phyloP scores from a whole-genome alignment of 257 asterid genomes.

The Nicotiana tabacum region DNA sequence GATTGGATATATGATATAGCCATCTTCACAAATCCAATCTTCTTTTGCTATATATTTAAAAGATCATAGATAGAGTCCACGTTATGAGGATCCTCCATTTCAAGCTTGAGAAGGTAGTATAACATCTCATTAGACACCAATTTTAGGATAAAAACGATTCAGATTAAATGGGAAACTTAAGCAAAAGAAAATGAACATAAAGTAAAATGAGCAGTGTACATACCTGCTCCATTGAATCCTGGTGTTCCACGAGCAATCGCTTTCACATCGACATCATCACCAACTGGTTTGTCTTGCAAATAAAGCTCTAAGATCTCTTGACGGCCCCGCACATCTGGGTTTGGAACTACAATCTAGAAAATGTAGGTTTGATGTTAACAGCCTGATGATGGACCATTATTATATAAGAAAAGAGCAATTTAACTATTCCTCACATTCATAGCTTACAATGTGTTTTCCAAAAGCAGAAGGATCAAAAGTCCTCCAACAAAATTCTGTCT shows the following conservation, averaged over 20 bases:
- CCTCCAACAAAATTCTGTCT: not conserved
- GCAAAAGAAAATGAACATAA: not conserved
- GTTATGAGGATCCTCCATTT: not conserved
- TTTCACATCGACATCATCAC: conserved; percentile 74
- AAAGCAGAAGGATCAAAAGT: not conserved
- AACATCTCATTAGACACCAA: not conserved
- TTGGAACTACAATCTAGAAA: conserved; percentile 77
- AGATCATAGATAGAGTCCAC: not conserved
- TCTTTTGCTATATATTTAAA: not conserved
- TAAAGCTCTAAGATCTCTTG: conserved; percentile 89
- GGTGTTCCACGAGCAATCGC: conserved; percentile 98
- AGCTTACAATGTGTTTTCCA: not conserved
- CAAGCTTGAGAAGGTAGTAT: not conserved
- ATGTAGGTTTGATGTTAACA: conserved; percentile 14
- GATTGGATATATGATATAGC: not conserved
- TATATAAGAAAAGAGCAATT: not conserved
- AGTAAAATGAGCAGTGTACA: conserved; percentile 12
- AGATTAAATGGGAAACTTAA: not conserved
- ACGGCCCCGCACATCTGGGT: conserved; percentile 94
- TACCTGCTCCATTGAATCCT: conserved; percentile 98
- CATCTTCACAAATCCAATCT: not conserved
- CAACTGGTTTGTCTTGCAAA: conserved; percentile 84
- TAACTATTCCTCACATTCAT: not conserved
- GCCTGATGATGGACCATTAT: not conserved
- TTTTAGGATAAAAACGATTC: not conserved